These are phyloP conservation scores for Cutaneotrichosporon cyanovorans DNA, from an alignment of 1,284 basidiomycete species.

Conservation along the genomic window DNA sequence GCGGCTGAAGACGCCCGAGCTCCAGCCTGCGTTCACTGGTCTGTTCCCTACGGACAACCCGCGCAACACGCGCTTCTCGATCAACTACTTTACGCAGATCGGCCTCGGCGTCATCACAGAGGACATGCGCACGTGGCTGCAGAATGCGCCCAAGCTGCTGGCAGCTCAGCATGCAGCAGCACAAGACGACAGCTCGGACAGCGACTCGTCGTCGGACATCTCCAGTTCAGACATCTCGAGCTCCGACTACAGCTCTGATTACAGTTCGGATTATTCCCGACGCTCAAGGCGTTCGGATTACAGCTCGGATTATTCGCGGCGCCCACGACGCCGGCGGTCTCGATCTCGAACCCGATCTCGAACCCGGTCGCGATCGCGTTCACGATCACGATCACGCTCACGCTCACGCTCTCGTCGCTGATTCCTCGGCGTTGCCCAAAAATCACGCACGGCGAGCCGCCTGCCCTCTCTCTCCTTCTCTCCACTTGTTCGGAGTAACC, in stretches of 20 bases:
- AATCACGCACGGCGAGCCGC: no score
- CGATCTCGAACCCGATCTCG: no score
- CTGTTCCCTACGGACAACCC: conserved; percentile 97
- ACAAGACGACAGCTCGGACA: conserved; percentile 52
- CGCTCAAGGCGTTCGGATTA: conserved; percentile 44
- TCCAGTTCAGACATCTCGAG: conserved; percentile 37
- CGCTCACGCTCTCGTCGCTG: no score
- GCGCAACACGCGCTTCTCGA: conserved; percentile 91
- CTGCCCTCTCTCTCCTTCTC: no score
- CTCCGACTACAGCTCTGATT: conserved; percentile 47
- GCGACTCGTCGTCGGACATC: conserved; percentile 49
- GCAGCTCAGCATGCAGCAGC: conserved; percentile 85
- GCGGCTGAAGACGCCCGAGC: conserved; percentile 77
- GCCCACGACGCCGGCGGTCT: conserved; percentile 14
- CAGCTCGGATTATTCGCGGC: conserved; percentile 23
- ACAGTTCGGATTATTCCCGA: conserved; percentile 12
- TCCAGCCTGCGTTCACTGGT: conserved; percentile 63
- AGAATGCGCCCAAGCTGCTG: conserved; percentile 82
- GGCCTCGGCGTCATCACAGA: conserved; percentile 86
- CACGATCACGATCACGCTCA: conserved; percentile 15
- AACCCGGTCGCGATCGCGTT: conserved; percentile 17
- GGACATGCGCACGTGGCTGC: conserved; percentile 91
- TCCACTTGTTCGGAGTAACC: no score
- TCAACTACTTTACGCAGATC: conserved; percentile 96
- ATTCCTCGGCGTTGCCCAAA: no score